Percentiles rank a stretch among this genome's conserved stretches.
These are phyloP conservation scores for Linum trigynum DNA, from an alignment of 345 rosid genomes.

Conservation along the genomic window DNA sequence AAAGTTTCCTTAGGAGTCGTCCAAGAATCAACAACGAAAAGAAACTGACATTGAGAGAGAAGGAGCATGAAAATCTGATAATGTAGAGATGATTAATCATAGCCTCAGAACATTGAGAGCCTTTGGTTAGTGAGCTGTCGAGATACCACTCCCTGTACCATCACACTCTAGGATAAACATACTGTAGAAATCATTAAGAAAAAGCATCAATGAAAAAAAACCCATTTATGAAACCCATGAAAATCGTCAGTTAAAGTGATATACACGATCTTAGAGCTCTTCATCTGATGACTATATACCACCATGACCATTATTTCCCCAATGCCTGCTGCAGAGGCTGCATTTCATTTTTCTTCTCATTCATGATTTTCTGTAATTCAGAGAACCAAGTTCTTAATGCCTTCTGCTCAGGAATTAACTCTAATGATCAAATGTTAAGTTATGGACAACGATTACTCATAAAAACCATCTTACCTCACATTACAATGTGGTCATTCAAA, in stretches of 20 bases:
- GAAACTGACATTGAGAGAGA: no score
- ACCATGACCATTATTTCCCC: constrained; percentile 35
- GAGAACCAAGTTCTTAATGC: constrained; percentile 26
- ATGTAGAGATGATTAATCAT: no score
- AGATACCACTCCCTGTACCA: no score
- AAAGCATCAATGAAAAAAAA: constrained; percentile 11
- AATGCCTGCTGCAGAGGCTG: constrained; percentile 84
- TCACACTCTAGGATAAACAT: constrained; percentile 18
- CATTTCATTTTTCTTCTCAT: constrained; percentile 67
- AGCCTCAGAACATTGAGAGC: no score
- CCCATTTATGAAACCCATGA: not conserved
- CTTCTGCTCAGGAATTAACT: constrained; percentile 36
- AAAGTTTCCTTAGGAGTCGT: no score
- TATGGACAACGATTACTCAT: no score
- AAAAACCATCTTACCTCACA: no score
- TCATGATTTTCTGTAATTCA: constrained; percentile 35
- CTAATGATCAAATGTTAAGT: constrained; percentile 12
- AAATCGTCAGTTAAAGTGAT: constrained; percentile 7
- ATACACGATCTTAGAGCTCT: constrained; percentile 72
- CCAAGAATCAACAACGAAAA: no score
- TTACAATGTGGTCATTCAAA: no score
- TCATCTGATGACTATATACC: constrained; percentile 75
- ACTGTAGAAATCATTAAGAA: not conserved
- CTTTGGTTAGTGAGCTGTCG: no score
- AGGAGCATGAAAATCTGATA: no score